Evolutionary conservation across 345 rosid genomes (phyloP), one percentile per base, ranked within the genome.

Genomic region (Gossypium bickii): DNA sequence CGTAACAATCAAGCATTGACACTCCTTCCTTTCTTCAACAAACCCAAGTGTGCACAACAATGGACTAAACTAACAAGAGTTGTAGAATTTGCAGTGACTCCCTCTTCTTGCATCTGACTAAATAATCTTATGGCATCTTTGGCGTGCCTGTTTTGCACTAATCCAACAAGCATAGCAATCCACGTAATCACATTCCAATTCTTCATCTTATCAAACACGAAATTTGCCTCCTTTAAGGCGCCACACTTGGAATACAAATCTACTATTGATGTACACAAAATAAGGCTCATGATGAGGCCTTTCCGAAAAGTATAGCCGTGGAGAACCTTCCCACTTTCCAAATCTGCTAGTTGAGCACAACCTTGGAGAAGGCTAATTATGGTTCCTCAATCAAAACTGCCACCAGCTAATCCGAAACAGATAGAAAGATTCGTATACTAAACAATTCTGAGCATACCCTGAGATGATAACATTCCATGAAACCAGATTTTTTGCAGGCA

Each of bases 211-310:
- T 74, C 71, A 71, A 86, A 86, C 48, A 68, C 78, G 48, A 56
- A 47, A 62, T 75, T 67, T 16, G 85, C 82, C 27, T 73, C 74
- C 29, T 66, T 72, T 77, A 84, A 51, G 67, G 77, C 76, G 34
- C 85, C 82, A 29, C 85, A 84, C 66, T 79, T 81, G 0, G 86
- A 77, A 76, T 85, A 85, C 81, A 80, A 71, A 64, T 82, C 79
- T 17, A 83, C 71, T 63, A 80, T 58, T 52, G 86, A 83, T 64
- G 80, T 81, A 60, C 79, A 80, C 49, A 83, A 84, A 22, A 76
- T 41, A 48, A 71, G 70, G n/a, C 71, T 66, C 9, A 11, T 48
- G 66, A 79, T 69, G 3, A 80, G 55, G 20, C 85, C 82, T 22
- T 52, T 65, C 67, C 78, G 77, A 51, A 81, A 69, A 41, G 70